Conservation (phyloP, 2,329 filamentous ascomycete species). For the Rhinocladiella similis region DNA sequence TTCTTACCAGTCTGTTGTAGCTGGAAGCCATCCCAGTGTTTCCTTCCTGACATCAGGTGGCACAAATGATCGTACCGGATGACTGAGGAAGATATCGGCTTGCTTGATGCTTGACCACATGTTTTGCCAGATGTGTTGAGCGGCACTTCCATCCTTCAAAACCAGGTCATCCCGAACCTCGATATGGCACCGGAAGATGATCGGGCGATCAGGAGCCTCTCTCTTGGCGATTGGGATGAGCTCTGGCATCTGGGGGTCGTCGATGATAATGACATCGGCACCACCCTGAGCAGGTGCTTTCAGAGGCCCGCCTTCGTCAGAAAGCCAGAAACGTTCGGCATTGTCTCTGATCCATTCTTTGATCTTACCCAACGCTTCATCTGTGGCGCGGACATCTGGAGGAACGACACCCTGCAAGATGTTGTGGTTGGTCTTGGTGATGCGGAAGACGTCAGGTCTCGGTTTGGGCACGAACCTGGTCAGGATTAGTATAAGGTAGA, state of each 20-base stretch:
- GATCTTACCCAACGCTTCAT: conserved; percentile 63
- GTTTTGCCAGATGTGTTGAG: conserved; percentile 73
- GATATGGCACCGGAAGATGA: conserved; percentile 81
- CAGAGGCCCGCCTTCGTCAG: conserved; percentile 64
- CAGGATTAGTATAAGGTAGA: conserved; percentile 2
- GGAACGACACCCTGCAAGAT: conserved; percentile 77
- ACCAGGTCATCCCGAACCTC: conserved; percentile 76
- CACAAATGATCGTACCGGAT: conserved; percentile 75
- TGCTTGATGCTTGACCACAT: conserved; percentile 70
- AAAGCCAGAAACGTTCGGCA: conserved; percentile 71
- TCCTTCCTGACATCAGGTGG: conserved; percentile 65
- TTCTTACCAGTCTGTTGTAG: conserved; percentile 73
- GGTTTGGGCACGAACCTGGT: conserved; percentile 72
- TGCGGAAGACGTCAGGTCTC: conserved; percentile 74
- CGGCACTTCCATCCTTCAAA: conserved; percentile 62
- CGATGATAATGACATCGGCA: conserved; percentile 74
- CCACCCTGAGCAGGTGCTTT: conserved; percentile 66
- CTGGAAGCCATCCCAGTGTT: conserved; percentile 73
- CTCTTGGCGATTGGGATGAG: conserved; percentile 75
- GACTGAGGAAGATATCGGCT: conserved; percentile 78
- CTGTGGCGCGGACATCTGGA: conserved; percentile 63
- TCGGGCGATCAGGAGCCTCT: conserved; percentile 68
- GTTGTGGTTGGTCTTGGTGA: conserved; percentile 87
- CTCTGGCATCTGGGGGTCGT: conserved; percentile 82
- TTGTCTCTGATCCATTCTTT: conserved; percentile 73